Conservation (phyloP, 2,329 filamentous ascomycete genomes). For the Sporothrix pseudoabietina region DNA sequence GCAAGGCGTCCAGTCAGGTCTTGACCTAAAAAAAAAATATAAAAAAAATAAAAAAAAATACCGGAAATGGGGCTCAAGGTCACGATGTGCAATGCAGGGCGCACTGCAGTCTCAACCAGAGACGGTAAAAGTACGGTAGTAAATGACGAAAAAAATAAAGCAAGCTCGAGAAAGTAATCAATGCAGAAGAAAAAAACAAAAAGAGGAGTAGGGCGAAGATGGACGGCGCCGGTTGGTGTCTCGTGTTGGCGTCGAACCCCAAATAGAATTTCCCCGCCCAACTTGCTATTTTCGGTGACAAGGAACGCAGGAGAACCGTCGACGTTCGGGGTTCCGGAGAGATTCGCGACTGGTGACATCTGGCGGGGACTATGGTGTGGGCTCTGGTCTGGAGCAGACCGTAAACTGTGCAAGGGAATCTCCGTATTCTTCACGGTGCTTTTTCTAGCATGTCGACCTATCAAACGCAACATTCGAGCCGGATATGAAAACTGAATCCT, state of each 20-base stretch:
- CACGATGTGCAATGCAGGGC: constrained; percentile 3
- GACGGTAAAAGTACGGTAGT: neutral
- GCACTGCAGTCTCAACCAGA: neutral
- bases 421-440: neutral
- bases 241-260: neutral
- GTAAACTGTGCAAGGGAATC: neutral
- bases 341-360: neutral
- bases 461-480: neutral
- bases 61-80: neutral
- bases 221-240: neutral
- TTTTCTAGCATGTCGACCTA: neutral
- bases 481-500: no score
- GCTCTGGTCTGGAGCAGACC: neutral
- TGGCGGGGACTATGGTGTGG: neutral
- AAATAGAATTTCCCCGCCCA: neutral
- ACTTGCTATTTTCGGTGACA: constrained; percentile 27
- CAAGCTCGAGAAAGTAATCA: neutral
- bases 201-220: neutral
- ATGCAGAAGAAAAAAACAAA: no score
- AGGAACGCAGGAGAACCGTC: constrained; percentile 18
- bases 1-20: constrained; percentile 7
- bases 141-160: neutral
- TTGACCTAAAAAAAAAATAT: no score
- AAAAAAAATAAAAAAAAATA: no score
- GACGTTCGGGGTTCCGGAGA: constrained; percentile 29